These are phyloP conservation scores for Babesia microti DNA, from an alignment of 169 alveolate genomes.

Conservation along the genomic window DNA sequence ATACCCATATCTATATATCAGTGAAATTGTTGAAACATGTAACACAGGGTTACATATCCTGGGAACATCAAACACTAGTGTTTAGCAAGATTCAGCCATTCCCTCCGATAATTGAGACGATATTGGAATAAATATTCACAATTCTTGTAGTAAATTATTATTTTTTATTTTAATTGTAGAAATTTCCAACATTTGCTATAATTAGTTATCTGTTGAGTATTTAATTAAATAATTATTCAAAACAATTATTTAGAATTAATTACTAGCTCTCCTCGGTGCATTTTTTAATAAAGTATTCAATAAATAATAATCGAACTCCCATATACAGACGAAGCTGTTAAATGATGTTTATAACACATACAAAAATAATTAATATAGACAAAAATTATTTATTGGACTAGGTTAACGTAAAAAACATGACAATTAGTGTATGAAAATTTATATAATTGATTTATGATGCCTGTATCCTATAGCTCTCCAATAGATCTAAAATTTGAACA, in stretches of 20 bases:
- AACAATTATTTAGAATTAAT: too few relatives aligned
- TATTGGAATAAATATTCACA: slow-evolving; percentile 1
- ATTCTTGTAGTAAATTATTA: neutral
- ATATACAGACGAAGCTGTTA: too few relatives aligned
- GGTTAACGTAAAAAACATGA: neutral
- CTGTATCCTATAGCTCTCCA: slow-evolving; percentile 45
- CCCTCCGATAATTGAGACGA: slow-evolving; percentile 44
- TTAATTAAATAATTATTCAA: too few relatives aligned
- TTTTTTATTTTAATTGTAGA: neutral
- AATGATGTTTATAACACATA: too few relatives aligned
- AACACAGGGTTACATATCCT: slow-evolving; percentile 65
- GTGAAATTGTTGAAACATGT: too few relatives aligned
- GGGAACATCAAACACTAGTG: slow-evolving; percentile 66
- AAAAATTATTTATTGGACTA: neutral
- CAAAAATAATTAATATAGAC: too few relatives aligned
- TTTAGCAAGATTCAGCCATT: slow-evolving; percentile 68
- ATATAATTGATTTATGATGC: slow-evolving; percentile 6
- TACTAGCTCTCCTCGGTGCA: neutral
- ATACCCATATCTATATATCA: too few relatives aligned
- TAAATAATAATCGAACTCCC: neutral
- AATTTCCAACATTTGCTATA: neutral
- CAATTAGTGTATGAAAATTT: neutral
- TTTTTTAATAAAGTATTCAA: neutral
- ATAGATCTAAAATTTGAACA: slow-evolving; percentile 31
- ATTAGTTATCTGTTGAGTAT: too few relatives aligned